Evolutionary conservation across 805 yeast species (phyloP), one percentile per base, ranked within the genome.

Genomic region (Spathaspora sp.): DNA sequence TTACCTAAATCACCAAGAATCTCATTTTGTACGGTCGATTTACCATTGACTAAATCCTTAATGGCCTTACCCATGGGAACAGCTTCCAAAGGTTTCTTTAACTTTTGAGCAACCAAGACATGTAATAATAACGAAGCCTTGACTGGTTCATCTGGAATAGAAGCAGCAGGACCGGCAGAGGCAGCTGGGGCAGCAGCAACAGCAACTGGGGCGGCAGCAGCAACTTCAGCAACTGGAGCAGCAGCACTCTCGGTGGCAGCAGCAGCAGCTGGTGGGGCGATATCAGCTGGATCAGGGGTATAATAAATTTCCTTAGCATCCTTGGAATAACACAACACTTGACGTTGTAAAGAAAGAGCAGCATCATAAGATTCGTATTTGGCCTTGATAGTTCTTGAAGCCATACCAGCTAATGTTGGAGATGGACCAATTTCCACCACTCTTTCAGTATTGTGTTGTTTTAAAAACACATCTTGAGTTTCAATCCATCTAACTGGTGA

Each of bases 401-500:
- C 98, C 99, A 94, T 94, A 60, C 98, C 98, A 42, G 97, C 94
- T 68, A 94, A 80, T 44, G 99, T 94, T 55, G 99, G 98, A 47
- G 98, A 91, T 55, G 99, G 99, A 51, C 99, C 99, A 58, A 94
- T 89, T 74, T 94, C 99, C 59, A 94, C 97, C 55, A 94, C 93
- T 67, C 99, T 83, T 76, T 96, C 99, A 55, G 97, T 87, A 74
- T 93, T 91, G 82, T 83, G 87, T 62, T 91, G 94, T 70, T 89
- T 88, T 69, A 94, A 82, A 68, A 94, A 88, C 53, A 94, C 98
- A 77, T 94, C 99, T 75, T 94, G 99, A 56, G 99, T 94, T 71
- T 96, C 99, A 70, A 96, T 94, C 98, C 99, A 94, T 81, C 98
- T 86, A 58, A 94, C 99, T 46, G 99, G 99, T 56, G 97, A 92